These are phyloP conservation scores for Epichloe brachyelytri DNA, from an alignment of 2,329 filamentous ascomycete species.

Conservation along the genomic window DNA sequence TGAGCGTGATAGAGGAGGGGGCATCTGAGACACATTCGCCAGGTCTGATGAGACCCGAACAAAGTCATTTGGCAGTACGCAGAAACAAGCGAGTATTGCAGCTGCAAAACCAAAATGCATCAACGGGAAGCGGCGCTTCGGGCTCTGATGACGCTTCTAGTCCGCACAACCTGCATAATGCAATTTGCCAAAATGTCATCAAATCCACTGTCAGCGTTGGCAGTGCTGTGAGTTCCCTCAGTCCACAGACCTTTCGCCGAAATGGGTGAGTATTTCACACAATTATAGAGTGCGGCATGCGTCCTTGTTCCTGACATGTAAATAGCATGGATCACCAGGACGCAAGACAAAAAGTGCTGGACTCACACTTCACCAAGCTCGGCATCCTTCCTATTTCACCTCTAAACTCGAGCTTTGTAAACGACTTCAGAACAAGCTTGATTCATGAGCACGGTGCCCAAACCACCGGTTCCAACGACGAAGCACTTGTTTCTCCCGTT, in stretches of 20 bases:
- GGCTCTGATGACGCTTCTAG: not conserved
- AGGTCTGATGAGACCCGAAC: not conserved
- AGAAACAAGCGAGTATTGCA: not conserved
- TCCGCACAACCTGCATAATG: not conserved
- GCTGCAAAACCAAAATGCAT: not conserved
- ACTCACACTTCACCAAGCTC: not conserved
- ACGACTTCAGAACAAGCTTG: slow-evolving; percentile 8
- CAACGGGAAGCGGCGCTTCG: not conserved
- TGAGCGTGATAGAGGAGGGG: not conserved
- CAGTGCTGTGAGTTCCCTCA: not conserved
- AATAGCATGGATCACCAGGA: not conserved
- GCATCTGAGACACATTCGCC: not conserved
- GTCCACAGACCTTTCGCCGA: not conserved
- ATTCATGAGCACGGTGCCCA: not conserved
- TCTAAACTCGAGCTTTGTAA: not conserved
- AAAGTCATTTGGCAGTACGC: not conserved
- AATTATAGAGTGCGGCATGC: not conserved
- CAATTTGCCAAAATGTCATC: not conserved
- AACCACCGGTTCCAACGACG: not conserved
- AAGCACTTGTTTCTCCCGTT: not conserved
- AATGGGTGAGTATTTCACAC: not conserved
- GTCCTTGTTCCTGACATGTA: not conserved
- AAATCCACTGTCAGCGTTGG: not conserved
- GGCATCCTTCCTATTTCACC: not conserved
- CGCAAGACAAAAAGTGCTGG: not conserved